These are phyloP conservation scores for Mesembryanthemum crystallinum DNA, from an alignment of 148 eudicot genomes.

Conservation along the genomic window DNA sequence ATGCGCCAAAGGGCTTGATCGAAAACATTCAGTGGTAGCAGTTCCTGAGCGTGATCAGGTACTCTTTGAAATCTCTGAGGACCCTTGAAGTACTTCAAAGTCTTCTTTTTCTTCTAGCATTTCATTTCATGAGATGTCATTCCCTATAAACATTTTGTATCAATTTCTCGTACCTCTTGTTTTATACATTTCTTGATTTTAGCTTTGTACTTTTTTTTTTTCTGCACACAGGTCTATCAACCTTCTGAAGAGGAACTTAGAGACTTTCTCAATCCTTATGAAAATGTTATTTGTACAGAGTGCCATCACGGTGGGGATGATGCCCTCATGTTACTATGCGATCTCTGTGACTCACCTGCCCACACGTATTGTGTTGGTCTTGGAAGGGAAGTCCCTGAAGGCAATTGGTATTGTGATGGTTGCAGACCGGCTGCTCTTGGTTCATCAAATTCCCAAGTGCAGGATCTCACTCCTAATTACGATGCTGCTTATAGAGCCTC, in stretches of 20 bases:
- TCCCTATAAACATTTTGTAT: neutral
- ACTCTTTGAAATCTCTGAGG: slow-evolving; percentile 10
- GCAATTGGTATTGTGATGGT: slow-evolving; percentile 97
- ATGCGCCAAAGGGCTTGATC: slow-evolving; percentile 42
- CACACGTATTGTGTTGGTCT: slow-evolving; percentile 97
- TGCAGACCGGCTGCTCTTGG: slow-evolving; percentile 75
- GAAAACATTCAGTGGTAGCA: slow-evolving; percentile 44
- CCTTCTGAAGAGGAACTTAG: slow-evolving; percentile 94
- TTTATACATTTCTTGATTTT: slow-evolving; percentile 18
- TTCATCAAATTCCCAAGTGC: slow-evolving; percentile 47
- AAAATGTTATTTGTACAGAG: slow-evolving; percentile 79
- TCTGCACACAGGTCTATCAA: slow-evolving; percentile 73
- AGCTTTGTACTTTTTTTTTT: slow-evolving; percentile 14
- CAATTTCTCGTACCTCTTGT: neutral
- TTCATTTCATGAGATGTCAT: neutral
- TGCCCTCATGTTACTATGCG: slow-evolving; percentile 87
- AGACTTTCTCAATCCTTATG: slow-evolving; percentile 79
- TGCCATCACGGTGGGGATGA: slow-evolving; percentile 95
- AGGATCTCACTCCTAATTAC: slow-evolving; percentile 37
- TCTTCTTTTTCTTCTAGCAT: neutral
- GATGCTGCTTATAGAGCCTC: slow-evolving; percentile 35
- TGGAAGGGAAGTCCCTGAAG: slow-evolving; percentile 82
- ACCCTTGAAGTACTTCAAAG: slow-evolving; percentile 10
- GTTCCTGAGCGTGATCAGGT: slow-evolving; percentile 98
- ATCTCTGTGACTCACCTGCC: slow-evolving; percentile 94